A percentile compares a stretch with the other conserved stretches of the same genome.
phyloP scores from a whole-genome alignment of 2,329 filamentous ascomycete genomes.

The Cytospora schulzeri region DNA sequence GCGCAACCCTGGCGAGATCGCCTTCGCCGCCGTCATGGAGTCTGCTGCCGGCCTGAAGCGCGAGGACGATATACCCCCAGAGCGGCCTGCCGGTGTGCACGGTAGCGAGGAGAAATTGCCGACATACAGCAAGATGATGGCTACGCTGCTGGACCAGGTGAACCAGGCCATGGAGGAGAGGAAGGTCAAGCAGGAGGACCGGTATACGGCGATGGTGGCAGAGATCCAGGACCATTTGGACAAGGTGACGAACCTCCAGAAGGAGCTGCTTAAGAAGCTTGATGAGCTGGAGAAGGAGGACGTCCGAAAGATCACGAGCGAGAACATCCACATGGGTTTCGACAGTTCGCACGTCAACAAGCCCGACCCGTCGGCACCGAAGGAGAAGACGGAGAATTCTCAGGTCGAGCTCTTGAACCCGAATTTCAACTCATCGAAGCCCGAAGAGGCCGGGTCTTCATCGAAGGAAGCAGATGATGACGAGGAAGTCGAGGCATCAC shows the following conservation, averaged over 20 bases:
- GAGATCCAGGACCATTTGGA: slow-evolving; percentile 76
- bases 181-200: slow-evolving; percentile 61
- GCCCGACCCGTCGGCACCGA: slow-evolving; percentile 41
- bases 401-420: slow-evolving; percentile 79
- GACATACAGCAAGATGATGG: slow-evolving; percentile 97
- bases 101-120: slow-evolving; percentile 72
- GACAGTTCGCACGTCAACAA: slow-evolving; percentile 82
- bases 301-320: slow-evolving; percentile 88
- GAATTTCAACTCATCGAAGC: slow-evolving; percentile 40
- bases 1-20: slow-evolving; percentile 73
- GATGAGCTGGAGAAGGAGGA: slow-evolving; percentile 84
- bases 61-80: slow-evolving; percentile 73
- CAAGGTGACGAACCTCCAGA: slow-evolving; percentile 79
- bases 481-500: slow-evolving; percentile 73
- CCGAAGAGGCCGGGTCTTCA: slow-evolving; percentile 32
- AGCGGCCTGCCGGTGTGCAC: slow-evolving; percentile 78
- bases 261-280: slow-evolving; percentile 72
- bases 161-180: slow-evolving; percentile 82
- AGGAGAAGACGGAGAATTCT: slow-evolving; percentile 50
- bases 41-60: slow-evolving; percentile 65
- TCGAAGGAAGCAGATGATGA: slow-evolving; percentile 57
- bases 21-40: slow-evolving; percentile 89
- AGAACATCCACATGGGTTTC: slow-evolving; percentile 85
- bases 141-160: slow-evolving; percentile 90
- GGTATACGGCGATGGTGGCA: slow-evolving; percentile 74